A percentile compares a stretch with the other conserved stretches of the same genome.
Evolutionary conservation across 2,329 filamentous ascomycete genomes (phyloP).

Genomic region (Elsinoe perseae): DNA sequence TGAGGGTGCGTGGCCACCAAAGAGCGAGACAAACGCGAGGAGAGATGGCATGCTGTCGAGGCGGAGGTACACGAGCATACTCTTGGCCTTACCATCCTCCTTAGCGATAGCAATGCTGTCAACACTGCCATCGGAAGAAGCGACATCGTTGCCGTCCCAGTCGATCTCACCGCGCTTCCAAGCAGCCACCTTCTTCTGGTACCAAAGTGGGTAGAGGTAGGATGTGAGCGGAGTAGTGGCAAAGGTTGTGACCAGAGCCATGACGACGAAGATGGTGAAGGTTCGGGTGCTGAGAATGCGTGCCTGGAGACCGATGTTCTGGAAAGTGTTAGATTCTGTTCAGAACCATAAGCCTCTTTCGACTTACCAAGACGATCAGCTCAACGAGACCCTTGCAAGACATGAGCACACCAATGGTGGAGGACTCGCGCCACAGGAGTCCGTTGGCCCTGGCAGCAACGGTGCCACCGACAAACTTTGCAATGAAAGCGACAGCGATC

Average conservation of each 20-base stretch:
- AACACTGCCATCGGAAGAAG: slow-evolving; percentile 25
- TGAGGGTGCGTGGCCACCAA: slow-evolving; percentile 49
- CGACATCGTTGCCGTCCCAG: slow-evolving; percentile 59
- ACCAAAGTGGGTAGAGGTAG: slow-evolving; percentile 67
- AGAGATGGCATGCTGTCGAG: slow-evolving; percentile 76
- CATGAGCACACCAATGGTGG: slow-evolving; percentile 85
- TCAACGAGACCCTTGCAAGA: slow-evolving; percentile 95
- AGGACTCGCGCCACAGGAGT: slow-evolving; percentile 81
- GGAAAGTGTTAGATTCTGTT: slow-evolving; percentile 9
- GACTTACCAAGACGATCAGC: slow-evolving; percentile 76
- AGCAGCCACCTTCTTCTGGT: slow-evolving; percentile 62
- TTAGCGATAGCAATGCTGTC: slow-evolving; percentile 40
- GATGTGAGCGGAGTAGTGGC: slow-evolving; percentile 69
- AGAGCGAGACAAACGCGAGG: slow-evolving; percentile 72
- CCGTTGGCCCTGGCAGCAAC: slow-evolving; percentile 68
- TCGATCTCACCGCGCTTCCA: slow-evolving; percentile 85
- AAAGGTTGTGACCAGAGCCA: slow-evolving; percentile 83
- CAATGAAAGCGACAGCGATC: slow-evolving; percentile 70
- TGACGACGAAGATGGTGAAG: slow-evolving; percentile 91
- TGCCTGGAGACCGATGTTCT: slow-evolving; percentile 76
- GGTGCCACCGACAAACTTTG: slow-evolving; percentile 77
- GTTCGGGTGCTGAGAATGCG: slow-evolving; percentile 71
- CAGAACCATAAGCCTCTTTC: background rate
- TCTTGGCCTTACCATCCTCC: slow-evolving; percentile 47
- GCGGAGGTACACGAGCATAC: slow-evolving; percentile 71